Evolutionary conservation across 2,329 filamentous ascomycete species (phyloP), one percentile per base, ranked within the genome.

Genomic region (Trichoderma brevicompactum): DNA sequence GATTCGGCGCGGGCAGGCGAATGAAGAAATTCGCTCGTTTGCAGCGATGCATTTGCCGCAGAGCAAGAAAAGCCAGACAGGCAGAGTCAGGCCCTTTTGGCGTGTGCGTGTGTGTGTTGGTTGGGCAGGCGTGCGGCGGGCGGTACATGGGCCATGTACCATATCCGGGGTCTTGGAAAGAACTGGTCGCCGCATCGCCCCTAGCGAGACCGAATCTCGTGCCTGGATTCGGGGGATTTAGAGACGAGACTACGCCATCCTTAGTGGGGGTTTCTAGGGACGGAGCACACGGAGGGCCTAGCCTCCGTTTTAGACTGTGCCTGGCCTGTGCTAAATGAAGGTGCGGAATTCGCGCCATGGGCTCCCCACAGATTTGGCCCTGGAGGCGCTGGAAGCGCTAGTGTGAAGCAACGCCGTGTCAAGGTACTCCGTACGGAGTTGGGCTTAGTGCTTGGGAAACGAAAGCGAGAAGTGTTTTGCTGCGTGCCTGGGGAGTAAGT

Each of bases 301-400:
- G 34, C 34, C 50, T 49, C 56, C 44, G 56, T 60, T 60, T 60
- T 60, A 60, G 56, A 60, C 52, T 55, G 52, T 55, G 52, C 55
- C 43, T 44, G 55, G 55, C 55, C 55, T 43, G 55, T 59, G 55
- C 55, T 59, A 59, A 59, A 59, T 59, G 55, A 59, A 59, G 55
- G 55, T 36, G 36, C 41, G 41, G 55, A 48, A 48, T 48, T 46
- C 28, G 13, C 32, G 44, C 43, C 43, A 36, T 38, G 9, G 43
- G 41, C 55, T 40, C 34, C 23, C 23, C 23, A 28, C 23, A 28
- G 23, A 28, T 28, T 28, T 2, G 23, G 23, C 23, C 23, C 23
- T 28, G 23, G 23, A 28, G 23, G 23, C 23, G 23, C 23, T 28
- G 23, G 23, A 28, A 28, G 23, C 23, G 23, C 23, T 28, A 28